Conservation (phyloP, 441 rosid species). For the Arabidopsis lyrata region DNA sequence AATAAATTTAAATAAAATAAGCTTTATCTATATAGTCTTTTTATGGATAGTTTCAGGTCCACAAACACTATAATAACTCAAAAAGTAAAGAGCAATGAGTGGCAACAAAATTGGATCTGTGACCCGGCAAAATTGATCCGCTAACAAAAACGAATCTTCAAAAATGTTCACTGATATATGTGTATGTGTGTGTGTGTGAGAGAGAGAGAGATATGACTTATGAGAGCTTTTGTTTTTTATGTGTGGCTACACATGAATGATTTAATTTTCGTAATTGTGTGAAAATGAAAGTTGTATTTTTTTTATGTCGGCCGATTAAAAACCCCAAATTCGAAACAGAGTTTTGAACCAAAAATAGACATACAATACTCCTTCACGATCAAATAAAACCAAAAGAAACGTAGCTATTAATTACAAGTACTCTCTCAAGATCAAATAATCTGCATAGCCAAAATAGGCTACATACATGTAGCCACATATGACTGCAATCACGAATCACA, state of each 20-base stretch:
- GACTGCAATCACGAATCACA: neutral
- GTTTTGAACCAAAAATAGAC: neutral
- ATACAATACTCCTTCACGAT: neutral
- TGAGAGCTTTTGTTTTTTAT: neutral
- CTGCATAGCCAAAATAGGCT: neutral
- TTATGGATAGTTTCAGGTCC: constrained; percentile 1
- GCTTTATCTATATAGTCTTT: too few relatives aligned
- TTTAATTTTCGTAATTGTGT: neutral
- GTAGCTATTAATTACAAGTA: too few relatives aligned
- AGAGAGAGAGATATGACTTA: neutral
- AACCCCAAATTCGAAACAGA: neutral
- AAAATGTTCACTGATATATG: neutral
- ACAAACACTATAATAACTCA: constrained; percentile 4
- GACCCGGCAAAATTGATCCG: constrained; percentile 15
- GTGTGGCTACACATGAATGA: neutral
- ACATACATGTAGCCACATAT: neutral
- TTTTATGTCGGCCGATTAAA: neutral
- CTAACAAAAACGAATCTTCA: constrained; percentile 8
- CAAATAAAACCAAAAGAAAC: neutral
- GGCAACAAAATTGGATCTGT: neutral
- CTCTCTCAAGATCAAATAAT: neutral
- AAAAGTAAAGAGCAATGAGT: constrained; percentile 30
- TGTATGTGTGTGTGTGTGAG: neutral
- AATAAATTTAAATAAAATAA: neutral
- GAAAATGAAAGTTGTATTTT: neutral